Percentiles rank a stretch among this genome's conserved stretches.
Evolutionary conservation across 306 rosid genomes (phyloP).

Genomic region (Ceratonia siliqua): DNA sequence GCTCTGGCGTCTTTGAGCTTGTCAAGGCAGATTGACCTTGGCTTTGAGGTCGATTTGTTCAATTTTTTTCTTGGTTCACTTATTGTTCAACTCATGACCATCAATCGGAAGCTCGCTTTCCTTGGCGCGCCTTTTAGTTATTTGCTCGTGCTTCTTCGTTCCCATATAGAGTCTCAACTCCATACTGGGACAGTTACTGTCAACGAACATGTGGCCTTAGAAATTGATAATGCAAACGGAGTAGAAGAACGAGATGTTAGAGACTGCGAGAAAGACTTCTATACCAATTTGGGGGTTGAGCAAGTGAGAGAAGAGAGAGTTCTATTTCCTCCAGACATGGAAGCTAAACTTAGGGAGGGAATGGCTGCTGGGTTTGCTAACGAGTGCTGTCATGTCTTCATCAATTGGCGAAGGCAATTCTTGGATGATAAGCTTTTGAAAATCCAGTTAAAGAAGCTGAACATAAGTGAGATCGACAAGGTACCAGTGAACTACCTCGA

Average conservation of each 20-base stretch:
- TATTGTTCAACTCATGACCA: not conserved
- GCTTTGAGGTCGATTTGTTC: not conserved
- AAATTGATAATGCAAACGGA: not conserved
- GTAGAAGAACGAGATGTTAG: not conserved
- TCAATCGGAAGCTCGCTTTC: not conserved
- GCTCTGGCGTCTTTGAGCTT: not conserved
- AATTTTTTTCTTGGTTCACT: not conserved
- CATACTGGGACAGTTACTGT: not conserved
- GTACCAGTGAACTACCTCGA: constrained; percentile 58
- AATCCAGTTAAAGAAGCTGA: constrained; percentile 57
- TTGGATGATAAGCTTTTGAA: constrained; percentile 50
- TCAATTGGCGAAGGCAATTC: constrained; percentile 59
- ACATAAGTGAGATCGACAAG: constrained; percentile 57
- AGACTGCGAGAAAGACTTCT: not conserved
- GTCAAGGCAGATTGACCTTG: not conserved
- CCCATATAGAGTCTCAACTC: not conserved
- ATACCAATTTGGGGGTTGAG: not conserved
- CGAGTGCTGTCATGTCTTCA: constrained; percentile 59
- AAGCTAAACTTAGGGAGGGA: not conserved
- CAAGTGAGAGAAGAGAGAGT: not conserved
- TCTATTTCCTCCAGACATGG: not conserved
- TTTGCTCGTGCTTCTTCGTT: not conserved
- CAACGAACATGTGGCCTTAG: not conserved
- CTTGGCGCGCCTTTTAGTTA: not conserved
- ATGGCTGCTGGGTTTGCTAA: constrained; percentile 56